Base-by-base conservation (phyloP, 345 rosid genomes). In the Acer yangbiense region DNA sequence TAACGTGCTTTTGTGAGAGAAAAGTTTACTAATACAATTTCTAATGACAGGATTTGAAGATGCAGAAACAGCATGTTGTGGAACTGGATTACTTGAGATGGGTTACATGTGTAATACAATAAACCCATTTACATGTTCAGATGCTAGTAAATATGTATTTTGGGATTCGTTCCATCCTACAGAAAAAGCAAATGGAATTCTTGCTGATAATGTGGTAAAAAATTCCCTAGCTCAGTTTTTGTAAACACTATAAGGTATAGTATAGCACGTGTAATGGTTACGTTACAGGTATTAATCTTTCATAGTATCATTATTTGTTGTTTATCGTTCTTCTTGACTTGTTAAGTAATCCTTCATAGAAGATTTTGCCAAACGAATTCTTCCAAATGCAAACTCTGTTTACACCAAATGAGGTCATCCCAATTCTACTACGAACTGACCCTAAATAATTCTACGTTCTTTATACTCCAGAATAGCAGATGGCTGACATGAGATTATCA, bases 101-200 rank as follows among this genome's bases (percentile, higher is more conserved):
- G 75, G 94, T 75, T 90, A 88, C 86, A 4, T 85, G 85, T 92
- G 93, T 71, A 62, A 85, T 69, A 84, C 68, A 71, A 68, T 27
- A 72, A 90, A 81, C 68, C 91, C 89, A 3, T 85, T 89, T 63
- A 89, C 94, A 32, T 90, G 94, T 70, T 63, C 86, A n/a, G 90
- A 92, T 66, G 92, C 91, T 25, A 84, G 80, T 69, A 79, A 75
- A 41, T 90, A 88, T 72, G 86, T 87, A 21, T 90, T 90, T 60
- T 90, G 94, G 93, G 95, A 90, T 76, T 79, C 95, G 39, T 89
- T 90, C 77, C 95, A 90, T 76, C 89, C 93, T 0, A 88, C 97
- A 6, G 97, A 92, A 84, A 89, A 83, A 78, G 84, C 93, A 35
- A 87, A 74, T 25, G 3, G 41, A 17, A 84, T 90, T 25, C 46